These are phyloP conservation scores for Calonectria pseudoturangicola DNA, from an alignment of 2,329 filamentous ascomycete species.

Conservation along the genomic window DNA sequence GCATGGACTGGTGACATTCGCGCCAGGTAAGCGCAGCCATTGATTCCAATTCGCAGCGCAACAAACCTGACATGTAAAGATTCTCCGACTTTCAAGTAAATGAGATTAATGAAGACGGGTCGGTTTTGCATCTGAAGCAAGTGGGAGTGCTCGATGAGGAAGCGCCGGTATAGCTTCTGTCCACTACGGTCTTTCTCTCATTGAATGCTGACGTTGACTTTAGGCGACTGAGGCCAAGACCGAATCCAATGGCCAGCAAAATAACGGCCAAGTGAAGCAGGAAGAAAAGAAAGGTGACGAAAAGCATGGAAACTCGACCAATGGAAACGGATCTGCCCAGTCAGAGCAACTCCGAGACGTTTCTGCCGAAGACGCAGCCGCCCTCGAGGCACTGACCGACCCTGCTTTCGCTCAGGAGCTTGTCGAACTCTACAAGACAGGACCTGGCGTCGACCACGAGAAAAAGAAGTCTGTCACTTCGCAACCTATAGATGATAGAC, in stretches of 20 bases:
- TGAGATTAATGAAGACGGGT: conserved; percentile 85
- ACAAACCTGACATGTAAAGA: conserved; percentile 61
- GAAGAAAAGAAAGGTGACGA: conserved; percentile 41
- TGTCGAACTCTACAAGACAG: conserved; percentile 63
- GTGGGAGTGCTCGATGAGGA: conserved; percentile 57
- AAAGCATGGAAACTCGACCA: conserved; percentile 43
- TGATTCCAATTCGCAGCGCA: background rate
- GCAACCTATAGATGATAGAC: conserved; percentile 65
- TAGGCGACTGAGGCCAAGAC: conserved; percentile 44
- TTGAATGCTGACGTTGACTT: conserved; percentile 37
- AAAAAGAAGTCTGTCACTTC: conserved; percentile 61
- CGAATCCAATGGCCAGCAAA: conserved; percentile 37
- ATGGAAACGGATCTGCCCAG: conserved; percentile 46
- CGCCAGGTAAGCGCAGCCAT: conserved; percentile 56
- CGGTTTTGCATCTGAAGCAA: conserved; percentile 82
- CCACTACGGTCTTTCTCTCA: background rate
- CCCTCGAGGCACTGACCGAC: conserved; percentile 64
- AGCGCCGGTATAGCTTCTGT: conserved; percentile 37
- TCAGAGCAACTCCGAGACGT: conserved; percentile 54
- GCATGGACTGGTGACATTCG: conserved; percentile 65
- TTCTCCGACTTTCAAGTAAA: conserved; percentile 96
- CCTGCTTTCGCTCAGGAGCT: conserved; percentile 63
- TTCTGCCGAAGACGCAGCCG: conserved; percentile 57
- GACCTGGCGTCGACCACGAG: conserved; percentile 56
- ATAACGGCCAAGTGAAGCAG: conserved; percentile 35